Base-by-base conservation (phyloP, 371 early-diverging fungal species). In the Mortierella sp. region DNA sequence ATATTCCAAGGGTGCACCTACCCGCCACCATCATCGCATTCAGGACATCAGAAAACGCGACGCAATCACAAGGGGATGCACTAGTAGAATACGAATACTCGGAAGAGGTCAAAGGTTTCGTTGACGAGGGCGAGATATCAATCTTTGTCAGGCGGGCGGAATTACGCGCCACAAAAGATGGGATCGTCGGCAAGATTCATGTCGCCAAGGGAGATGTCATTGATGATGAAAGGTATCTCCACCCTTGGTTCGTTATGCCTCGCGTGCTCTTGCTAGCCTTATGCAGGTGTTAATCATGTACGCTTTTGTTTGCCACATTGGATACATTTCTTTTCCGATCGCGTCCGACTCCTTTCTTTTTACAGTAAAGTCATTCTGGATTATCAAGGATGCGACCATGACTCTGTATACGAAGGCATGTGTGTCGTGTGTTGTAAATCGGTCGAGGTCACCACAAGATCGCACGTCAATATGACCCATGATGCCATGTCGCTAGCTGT, bases 401-500 rank as follows among this genome's bases (percentile, higher is more conserved):
- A 87, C 51, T 87, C 93, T 1, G 91, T 90, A 56, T 91, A 88
- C 43, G 85, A 87, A 28, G 95, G 94, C n/a, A 79, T 95, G 47
- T 96, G 97, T 70, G 92, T 90, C 21, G 59, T 87, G 12, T 97
- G 97, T 71, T 93, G 93, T 34, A 84, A 87, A 44, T 66, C 72
- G 23, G 58, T 70, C 47, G 73, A 31, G 24, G 71, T 56, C 28
- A 61, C 60, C 41, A 32, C 60, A 6, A 60, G 60, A 31, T 71
- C 82, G 6, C 79, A 82, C 39, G 91, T 95, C 56, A 84, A 83
- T 67, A 92, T 97, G 89, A 86, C 90, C 21, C 94, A 95, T 73
- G 92, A 94, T 71, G 83, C 82, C 0, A 82, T 78, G 6, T 92
- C 91, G 2, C 80, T 96, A 12, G 89, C 84, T 15, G 93, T 96